Conservation (phyloP, 768 basidiomycete genomes). For the Lactarius evosmus region DNA sequence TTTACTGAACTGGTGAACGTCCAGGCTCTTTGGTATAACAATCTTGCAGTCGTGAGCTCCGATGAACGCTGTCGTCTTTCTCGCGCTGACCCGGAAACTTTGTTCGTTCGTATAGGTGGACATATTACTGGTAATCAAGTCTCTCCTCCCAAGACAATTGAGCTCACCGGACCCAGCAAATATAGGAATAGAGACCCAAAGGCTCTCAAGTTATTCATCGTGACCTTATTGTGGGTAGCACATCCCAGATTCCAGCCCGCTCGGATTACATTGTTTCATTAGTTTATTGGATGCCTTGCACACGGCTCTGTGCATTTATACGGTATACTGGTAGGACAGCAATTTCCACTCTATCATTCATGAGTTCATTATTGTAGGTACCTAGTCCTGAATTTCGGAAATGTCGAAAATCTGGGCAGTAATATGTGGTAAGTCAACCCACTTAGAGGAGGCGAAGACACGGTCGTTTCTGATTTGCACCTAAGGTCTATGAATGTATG, state of each 20-base stretch:
- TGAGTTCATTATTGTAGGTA: conserved; percentile 36
- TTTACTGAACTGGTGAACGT: neutral
- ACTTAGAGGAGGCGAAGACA: neutral
- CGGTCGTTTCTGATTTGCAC: neutral
- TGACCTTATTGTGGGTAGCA: neutral
- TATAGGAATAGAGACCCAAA: neutral
- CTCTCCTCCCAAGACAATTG: too few species aligned
- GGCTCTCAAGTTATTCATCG: conserved; percentile 1
- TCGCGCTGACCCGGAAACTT: neutral
- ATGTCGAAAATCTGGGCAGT: conserved; percentile 37
- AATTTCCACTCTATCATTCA: too few species aligned
- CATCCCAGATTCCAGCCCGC: neutral
- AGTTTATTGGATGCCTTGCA: conserved; percentile 47
- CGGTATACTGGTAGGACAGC: conserved; percentile 45
- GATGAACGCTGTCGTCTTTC: neutral
- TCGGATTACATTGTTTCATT: neutral
- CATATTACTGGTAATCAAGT: neutral
- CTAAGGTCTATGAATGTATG: conserved; percentile 30
- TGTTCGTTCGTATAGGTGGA: conserved; percentile 6
- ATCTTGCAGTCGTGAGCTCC: conserved; percentile 5
- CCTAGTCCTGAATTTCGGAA: conserved; percentile 45
- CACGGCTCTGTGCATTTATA: conserved; percentile 42
- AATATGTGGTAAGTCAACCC: conserved; percentile 41
- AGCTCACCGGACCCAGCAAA: neutral
- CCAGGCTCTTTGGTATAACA: conserved; percentile 6